Evolutionary conservation across 306 rosid species (phyloP), one percentile per base, ranked within the genome.

Genomic region (Castanea sativa): DNA sequence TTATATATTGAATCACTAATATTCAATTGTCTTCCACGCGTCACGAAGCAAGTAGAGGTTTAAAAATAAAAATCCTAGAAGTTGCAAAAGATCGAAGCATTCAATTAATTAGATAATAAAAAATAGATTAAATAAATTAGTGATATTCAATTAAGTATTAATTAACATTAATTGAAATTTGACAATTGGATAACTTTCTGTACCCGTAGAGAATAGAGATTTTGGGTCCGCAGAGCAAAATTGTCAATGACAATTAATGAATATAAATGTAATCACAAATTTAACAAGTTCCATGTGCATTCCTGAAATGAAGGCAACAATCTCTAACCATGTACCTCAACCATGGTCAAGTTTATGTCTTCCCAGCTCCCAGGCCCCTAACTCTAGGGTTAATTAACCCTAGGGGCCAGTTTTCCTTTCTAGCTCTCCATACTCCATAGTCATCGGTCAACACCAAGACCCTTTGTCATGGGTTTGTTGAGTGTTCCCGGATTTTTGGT

Each of bases 281-380:
- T 41, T 23, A 23, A 77, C 56, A 76, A 70, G 45, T 29, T 55
- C 52, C 43, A 55, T 35, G 65, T 9, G 75, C 55, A 71, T 75
- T 67, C 58, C 81, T 87, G 87, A 87, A 91, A 84, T 64, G 78
- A 87, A 83, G 88, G 91, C 18, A 80, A 76, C 13, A 49, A 11
- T 49, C 16, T 11, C 21, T 53, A 71, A 73, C 52, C 49, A 71
- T 27, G 75, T 29, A 68, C 73, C 73, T 76, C 73, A 84, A 88
- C 69, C 73, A 29, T 41, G 74, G 82, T 87, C 78, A 85, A 79
- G 65, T 81, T 76, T 11, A 45, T 63, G 33, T 68, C 73, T 82
- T 69, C 71, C 69, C 49, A 73, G 67, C 71, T 73, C 77, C 87
- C 69, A 53, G 69, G 67, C 68, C 75, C 76, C 87, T 67, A 72